Conservation (phyloP, 2,329 filamentous ascomycete genomes). For the Claviceps cyperi region DNA sequence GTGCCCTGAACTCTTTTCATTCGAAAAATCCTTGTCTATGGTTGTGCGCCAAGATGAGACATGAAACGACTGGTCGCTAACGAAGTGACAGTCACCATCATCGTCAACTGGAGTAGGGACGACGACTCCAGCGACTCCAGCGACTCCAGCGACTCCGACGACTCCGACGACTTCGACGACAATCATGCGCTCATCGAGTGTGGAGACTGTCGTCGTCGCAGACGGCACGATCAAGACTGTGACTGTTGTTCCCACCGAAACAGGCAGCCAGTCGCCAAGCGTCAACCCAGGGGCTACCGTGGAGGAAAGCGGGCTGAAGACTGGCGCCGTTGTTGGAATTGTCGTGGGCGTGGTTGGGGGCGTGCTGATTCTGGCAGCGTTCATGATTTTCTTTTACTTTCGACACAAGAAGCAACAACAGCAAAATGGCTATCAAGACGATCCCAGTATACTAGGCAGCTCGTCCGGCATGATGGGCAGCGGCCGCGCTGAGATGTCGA, state of each 20-base stretch:
- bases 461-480: constrained; percentile 34
- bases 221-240: constrained; percentile 40
- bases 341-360: constrained; percentile 35
- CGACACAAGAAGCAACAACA: constrained; percentile 30
- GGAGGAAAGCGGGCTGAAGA: constrained; percentile 20
- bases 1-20: too few species aligned
- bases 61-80: background rate
- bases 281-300: constrained; percentile 6
- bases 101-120: constrained; percentile 1
- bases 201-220: constrained; percentile 39
- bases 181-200: constrained; percentile 16
- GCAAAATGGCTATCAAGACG: constrained; percentile 26
- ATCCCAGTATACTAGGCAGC: constrained; percentile 34
- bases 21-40: too few species aligned
- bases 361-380: constrained; percentile 23
- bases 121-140: constrained; percentile 1
- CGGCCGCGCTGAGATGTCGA: constrained; percentile 28
- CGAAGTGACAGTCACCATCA: background rate
- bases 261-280: constrained; percentile 7
- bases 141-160: too few species aligned
- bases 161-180: constrained; percentile 9
- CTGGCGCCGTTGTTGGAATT: constrained; percentile 37
- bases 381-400: constrained; percentile 28
- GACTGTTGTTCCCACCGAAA: constrained; percentile 32
- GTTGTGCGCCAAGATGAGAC: background rate